Evolutionary conservation across 139 green algal genomes (phyloP), one percentile per base, ranked within the genome.

Genomic region (Chlorella sp.): DNA sequence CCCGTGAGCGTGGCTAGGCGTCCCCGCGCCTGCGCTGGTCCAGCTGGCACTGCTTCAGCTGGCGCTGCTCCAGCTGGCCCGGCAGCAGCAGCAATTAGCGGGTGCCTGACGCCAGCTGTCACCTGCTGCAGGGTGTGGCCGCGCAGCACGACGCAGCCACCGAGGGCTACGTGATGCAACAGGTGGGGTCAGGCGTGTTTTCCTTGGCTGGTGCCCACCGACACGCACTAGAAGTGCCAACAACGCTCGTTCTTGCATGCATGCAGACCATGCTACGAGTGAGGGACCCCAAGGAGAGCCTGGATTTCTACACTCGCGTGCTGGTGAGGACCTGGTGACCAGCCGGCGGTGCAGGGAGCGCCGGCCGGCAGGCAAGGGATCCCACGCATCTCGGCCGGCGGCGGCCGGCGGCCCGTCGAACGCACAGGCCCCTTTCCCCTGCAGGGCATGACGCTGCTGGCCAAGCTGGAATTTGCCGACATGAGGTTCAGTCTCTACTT

Each of bases 261-360:
- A 21, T 79, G 51, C 87, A 95, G 89, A 95, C 93, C 5, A 97
- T 96, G 93, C 78, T 93, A 33, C 82, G 93, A 25, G 89, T 97
- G 51, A 91, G 87, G 50, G 93, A 97, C 69, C 91, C 93, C 1
- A 72, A 81, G 40, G 55, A 55, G 5, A 90, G 82, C 0, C 79
- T 98, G 9, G 89, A 95, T 58, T 98, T 98, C 77, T 98, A 97
- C 82, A 97, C 91, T 0, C 77, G 88, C 6, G 82, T 94, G 17
- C 71, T 97, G 59, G 93, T 91, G 60, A 93, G 97, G 86, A 83
- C 55, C 77, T 87, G 76, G 80, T 55, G 83, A 71, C n/a, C 58
- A 27, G 19, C 53, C 73, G 38, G 19, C 42, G 71, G 14, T 29
- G 38, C 41, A 40, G 23, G n/a, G 25, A 53, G 71, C 71, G n/a